Evolutionary conservation across 2,329 filamentous ascomycete genomes (phyloP).

Genomic region (Colletotrichum sp.): DNA sequence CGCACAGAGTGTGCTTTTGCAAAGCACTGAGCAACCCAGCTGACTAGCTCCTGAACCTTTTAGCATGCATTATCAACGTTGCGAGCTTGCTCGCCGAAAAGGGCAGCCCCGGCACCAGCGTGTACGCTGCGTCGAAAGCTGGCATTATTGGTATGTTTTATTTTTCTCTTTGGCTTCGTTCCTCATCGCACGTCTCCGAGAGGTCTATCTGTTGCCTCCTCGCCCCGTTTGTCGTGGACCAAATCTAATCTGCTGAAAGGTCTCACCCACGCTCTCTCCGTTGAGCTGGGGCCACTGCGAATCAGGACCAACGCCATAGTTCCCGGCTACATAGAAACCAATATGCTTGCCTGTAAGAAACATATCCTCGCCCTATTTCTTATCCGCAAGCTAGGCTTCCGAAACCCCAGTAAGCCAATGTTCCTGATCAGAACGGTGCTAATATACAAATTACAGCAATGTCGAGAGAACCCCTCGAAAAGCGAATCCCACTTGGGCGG

Average conservation of each 20-base stretch:
- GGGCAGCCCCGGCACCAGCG: constrained; percentile 72
- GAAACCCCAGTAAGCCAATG: neutral
- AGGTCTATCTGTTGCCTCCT: neutral
- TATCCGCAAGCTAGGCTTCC: neutral
- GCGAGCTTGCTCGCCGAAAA: constrained; percentile 76
- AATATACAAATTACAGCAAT: constrained; percentile 42
- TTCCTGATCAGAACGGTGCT: constrained; percentile 24
- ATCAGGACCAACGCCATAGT: constrained; percentile 82
- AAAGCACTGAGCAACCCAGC: neutral
- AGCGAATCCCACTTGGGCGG: constrained; percentile 47
- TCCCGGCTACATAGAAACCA: constrained; percentile 82
- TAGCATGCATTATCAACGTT: constrained; percentile 79
- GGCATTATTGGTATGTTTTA: constrained; percentile 69
- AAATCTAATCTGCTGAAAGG: constrained; percentile 45
- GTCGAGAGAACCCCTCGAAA: constrained; percentile 29
- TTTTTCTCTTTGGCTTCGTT: constrained; percentile 1
- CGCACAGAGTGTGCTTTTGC: neutral
- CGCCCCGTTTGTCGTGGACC: neutral
- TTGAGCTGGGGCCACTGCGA: constrained; percentile 63
- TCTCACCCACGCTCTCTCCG: constrained; percentile 71
- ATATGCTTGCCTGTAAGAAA: constrained; percentile 74
- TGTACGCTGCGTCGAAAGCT: constrained; percentile 82
- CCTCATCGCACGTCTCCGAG: neutral
- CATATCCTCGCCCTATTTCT: neutral
- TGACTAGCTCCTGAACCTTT: neutral